A percentile compares a stretch with the other conserved stretches of the same genome.
phyloP scores from a whole-genome alignment of 2,329 filamentous ascomycete genomes.

The Diaporthe nobilis region DNA sequence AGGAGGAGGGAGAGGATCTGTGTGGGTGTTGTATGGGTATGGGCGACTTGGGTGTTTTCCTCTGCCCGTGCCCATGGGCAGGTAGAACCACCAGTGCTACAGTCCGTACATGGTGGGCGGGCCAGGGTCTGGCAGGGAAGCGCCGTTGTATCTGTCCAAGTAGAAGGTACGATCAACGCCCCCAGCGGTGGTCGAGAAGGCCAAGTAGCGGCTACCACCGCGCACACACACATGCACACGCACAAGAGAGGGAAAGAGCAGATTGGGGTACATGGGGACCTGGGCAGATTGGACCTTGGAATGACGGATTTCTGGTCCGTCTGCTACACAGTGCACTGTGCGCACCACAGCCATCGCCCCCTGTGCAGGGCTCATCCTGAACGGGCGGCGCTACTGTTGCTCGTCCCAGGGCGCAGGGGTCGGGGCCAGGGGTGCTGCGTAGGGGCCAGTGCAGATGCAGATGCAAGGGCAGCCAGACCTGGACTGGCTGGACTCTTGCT shows the following conservation, averaged over 20 bases:
- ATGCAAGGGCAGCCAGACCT: slow-evolving; percentile 32
- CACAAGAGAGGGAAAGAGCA: neutral
- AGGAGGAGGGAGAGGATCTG: slow-evolving; percentile 26
- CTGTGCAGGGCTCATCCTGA: slow-evolving; percentile 29
- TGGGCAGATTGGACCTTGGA: slow-evolving; percentile 23
- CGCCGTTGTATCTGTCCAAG: neutral
- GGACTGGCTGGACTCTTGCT: slow-evolving; percentile 4
- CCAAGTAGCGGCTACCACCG: neutral
- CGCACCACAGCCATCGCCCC: slow-evolving; percentile 4
- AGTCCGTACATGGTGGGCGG: neutral
- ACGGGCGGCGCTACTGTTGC: slow-evolving; percentile 24
- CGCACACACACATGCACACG: neutral
- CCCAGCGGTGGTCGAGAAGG: neutral
- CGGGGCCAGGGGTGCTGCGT: slow-evolving; percentile 19
- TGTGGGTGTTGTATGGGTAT: slow-evolving; percentile 27
- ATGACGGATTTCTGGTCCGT: slow-evolving; percentile 33
- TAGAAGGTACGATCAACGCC: neutral
- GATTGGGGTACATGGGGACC: slow-evolving; percentile 20
- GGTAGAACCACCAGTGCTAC: neutral
- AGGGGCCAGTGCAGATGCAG: slow-evolving; percentile 25
- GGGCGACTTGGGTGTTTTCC: slow-evolving; percentile 31
- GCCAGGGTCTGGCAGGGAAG: slow-evolving; percentile 12
- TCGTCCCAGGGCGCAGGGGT: slow-evolving; percentile 29
- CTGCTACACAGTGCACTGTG: slow-evolving; percentile 34
- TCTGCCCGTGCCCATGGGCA: slow-evolving; percentile 18